Conservation (phyloP, 371 early-diverging fungal species). For the Mortierella sp. region DNA sequence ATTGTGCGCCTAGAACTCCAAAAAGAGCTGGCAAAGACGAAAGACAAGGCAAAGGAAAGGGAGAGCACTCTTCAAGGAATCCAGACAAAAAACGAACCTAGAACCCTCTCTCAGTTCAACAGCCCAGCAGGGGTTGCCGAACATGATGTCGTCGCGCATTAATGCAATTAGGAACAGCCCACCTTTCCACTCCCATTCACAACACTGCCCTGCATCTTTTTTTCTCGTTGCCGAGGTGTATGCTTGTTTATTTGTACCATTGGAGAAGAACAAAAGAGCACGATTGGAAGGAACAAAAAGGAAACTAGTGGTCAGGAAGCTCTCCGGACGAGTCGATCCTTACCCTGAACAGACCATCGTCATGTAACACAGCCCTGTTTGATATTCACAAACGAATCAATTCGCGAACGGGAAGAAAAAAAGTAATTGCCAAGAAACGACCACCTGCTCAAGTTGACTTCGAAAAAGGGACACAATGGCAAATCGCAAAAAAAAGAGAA, state of each 20-base stretch:
- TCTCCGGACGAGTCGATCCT: conserved; percentile 8
- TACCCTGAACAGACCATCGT: background rate
- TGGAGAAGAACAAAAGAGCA: background rate
- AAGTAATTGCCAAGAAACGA: conserved; percentile 2
- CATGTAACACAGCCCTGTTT: background rate
- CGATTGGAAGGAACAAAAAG: background rate
- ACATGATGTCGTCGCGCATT: conserved; percentile 28
- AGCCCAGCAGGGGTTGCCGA: background rate
- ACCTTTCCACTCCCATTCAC: background rate
- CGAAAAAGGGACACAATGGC: background rate
- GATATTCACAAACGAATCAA: background rate
- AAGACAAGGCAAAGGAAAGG: background rate
- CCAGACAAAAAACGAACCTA: conserved; percentile 12
- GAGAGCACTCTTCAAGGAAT: background rate
- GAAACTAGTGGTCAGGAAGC: conserved; percentile 3
- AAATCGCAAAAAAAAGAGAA: background rate
- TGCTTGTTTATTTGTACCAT: background rate
- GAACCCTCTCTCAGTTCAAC: background rate
- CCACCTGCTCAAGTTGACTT: background rate
- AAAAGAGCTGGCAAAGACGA: background rate
- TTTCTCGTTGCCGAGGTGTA: conserved; percentile 7
- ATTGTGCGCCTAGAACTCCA: background rate
- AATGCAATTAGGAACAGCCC: conserved; percentile 26
- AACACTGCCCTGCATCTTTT: background rate
- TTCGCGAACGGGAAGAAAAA: conserved; percentile 7